These are phyloP conservation scores for Plasmodium vinckei DNA, from an alignment of 169 alveolate species.

Conservation along the genomic window DNA sequence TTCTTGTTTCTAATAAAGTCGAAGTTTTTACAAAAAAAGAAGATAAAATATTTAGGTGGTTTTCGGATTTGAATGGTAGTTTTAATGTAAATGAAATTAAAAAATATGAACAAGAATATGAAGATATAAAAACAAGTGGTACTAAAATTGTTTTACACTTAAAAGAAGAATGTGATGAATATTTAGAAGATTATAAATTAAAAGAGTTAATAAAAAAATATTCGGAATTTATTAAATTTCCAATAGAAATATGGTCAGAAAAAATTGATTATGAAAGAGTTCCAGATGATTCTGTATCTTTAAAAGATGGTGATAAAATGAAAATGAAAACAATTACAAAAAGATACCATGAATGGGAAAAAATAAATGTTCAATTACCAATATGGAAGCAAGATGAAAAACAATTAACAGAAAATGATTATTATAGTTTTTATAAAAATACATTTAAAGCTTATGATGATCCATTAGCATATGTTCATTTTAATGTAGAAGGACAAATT, in stretches of 20 bases:
- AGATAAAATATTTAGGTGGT: slow-evolving; percentile 97
- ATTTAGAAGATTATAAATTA: slow-evolving; percentile 94
- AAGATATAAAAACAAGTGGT: slow-evolving; percentile 94
- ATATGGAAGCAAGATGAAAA: slow-evolving; percentile 95
- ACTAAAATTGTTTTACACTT: slow-evolving; percentile 95
- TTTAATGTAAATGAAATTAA: slow-evolving; percentile 93
- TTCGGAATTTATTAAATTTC: slow-evolving; percentile 97
- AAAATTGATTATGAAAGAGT: slow-evolving; percentile 90
- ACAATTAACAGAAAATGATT: slow-evolving; percentile 94
- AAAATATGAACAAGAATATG: slow-evolving; percentile 92
- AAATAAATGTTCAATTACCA: slow-evolving; percentile 96
- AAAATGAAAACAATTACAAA: slow-evolving; percentile 88
- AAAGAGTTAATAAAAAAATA: slow-evolving; percentile 94
- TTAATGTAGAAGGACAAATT: slow-evolving; percentile 99
- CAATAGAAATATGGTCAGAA: slow-evolving; percentile 94
- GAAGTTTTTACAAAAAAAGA: slow-evolving; percentile 95
- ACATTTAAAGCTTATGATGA: slow-evolving; percentile 96
- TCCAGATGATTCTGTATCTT: slow-evolving; percentile 86
- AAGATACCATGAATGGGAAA: slow-evolving; percentile 90
- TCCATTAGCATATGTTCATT: slow-evolving; percentile 98
- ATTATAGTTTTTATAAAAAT: slow-evolving; percentile 94
- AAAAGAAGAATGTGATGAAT: slow-evolving; percentile 98
- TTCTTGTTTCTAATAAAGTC: slow-evolving; percentile 98
- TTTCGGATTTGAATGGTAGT: slow-evolving; percentile 95
- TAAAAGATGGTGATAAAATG: slow-evolving; percentile 85